phyloP scores from a whole-genome alignment of 345 rosid genomes.

The Kernera saxatilis region DNA sequence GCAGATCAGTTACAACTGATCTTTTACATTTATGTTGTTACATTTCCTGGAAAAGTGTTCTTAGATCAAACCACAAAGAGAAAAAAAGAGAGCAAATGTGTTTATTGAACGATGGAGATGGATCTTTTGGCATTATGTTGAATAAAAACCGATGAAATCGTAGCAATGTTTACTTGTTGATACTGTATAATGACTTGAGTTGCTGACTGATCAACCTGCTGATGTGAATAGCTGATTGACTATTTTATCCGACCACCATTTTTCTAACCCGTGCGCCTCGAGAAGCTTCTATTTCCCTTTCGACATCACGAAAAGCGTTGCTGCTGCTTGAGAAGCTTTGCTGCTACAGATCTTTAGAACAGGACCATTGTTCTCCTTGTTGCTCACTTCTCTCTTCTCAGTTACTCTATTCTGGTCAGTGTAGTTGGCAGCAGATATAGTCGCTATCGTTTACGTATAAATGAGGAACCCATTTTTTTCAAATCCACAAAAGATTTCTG shows the following conservation, averaged over 20 bases:
- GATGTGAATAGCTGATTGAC: conserved; percentile 54
- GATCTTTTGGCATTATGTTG: neutral
- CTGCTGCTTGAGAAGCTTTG: conserved; percentile 48
- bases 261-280: conserved; percentile 92
- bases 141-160: neutral
- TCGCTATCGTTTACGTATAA: conserved; percentile 87
- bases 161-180: conserved; percentile 11
- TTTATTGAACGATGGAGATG: conserved; percentile 5
- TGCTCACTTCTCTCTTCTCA: conserved; percentile 21
- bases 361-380: conserved; percentile 45
- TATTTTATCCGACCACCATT: conserved; percentile 96
- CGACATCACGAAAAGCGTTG: conserved; percentile 82
- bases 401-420: conserved; percentile 44
- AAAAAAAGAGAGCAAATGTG: neutral
- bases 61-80: neutral
- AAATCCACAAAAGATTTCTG: conserved; percentile 39
- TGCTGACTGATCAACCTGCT: conserved; percentile 86
- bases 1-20: neutral
- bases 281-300: conserved; percentile 90
- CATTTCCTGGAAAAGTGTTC: neutral
- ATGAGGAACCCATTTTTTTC: conserved; percentile 85
- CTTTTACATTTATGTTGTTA: conserved; percentile 8
- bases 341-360: no score
- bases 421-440: conserved; percentile 79
- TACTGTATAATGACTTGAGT: conserved; percentile 69